These are phyloP conservation scores for Lecanoromycetidae sp. DNA, from an alignment of 2,329 filamentous ascomycete species.

Conservation along the genomic window DNA sequence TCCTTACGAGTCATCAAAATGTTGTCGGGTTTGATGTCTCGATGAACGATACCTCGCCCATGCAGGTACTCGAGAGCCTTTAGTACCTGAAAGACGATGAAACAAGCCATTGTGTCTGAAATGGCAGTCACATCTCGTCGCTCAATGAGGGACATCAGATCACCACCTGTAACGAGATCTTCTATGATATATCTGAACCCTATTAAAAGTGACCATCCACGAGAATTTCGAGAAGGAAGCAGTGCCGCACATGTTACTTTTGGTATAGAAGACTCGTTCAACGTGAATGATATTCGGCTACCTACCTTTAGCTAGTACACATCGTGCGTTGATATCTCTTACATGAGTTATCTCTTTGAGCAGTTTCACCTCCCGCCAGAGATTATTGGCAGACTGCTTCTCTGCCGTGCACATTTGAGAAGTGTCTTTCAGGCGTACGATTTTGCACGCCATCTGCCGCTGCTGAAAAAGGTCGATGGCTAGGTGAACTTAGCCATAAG, in stretches of 20 bases:
- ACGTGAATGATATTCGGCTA: conserved; percentile 48
- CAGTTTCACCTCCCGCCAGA: conserved; percentile 33
- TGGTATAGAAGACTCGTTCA: conserved; percentile 44
- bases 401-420: conserved; percentile 9
- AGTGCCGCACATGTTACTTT: conserved; percentile 37
- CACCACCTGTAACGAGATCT: conserved; percentile 47
- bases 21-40: conserved; percentile 54
- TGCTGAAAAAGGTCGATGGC: conserved; percentile 26
- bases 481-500: conserved; percentile 34
- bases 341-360: conserved; percentile 43
- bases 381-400: not conserved
- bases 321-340: conserved; percentile 16
- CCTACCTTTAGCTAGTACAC: conserved; percentile 1
- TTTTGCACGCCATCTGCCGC: conserved; percentile 35
- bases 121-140: conserved; percentile 35
- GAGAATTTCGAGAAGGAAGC: not conserved
- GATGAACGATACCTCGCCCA: conserved; percentile 42
- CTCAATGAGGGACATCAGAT: conserved; percentile 48
- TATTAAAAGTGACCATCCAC: no score
- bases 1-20: conserved; percentile 46
- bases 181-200: conserved; percentile 45
- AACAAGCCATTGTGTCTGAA: conserved; percentile 38
- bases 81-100: conserved; percentile 38
- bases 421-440: conserved; percentile 27
- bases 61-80: conserved; percentile 49